Evolutionary conservation across 805 yeast genomes (phyloP).

Genomic region (Ogataea allantospora): DNA sequence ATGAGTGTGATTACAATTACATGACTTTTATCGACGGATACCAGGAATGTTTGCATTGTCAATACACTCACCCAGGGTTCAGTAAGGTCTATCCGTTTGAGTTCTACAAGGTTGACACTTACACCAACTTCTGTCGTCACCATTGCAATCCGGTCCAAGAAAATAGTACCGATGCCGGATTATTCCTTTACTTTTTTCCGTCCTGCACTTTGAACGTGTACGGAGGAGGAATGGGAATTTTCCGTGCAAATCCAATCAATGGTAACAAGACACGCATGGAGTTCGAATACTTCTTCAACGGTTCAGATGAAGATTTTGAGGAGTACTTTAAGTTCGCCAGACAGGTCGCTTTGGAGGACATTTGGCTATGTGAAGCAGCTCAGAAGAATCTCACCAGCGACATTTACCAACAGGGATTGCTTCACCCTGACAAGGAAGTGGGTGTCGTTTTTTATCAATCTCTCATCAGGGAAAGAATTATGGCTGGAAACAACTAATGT

Average conservation of each 20-base stretch:
- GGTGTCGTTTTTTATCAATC: slow-evolving; percentile 26
- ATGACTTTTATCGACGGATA: slow-evolving; percentile 29
- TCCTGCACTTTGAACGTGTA: slow-evolving; percentile 28
- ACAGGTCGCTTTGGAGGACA: slow-evolving; percentile 33
- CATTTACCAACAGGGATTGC: slow-evolving; percentile 26
- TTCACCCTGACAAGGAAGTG: slow-evolving; percentile 30
- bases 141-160: slow-evolving; percentile 22
- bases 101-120: slow-evolving; percentile 27
- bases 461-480: slow-evolving; percentile 20
- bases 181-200: slow-evolving; percentile 31
- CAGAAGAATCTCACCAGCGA: slow-evolving; percentile 28
- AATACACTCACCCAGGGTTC: slow-evolving; percentile 30
- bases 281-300: slow-evolving; percentile 32
- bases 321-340: slow-evolving; percentile 31
- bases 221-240: slow-evolving; percentile 33
- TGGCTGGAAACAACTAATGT: slow-evolving; percentile 7
- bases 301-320: slow-evolving; percentile 29
- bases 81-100: slow-evolving; percentile 28
- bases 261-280: slow-evolving; percentile 31
- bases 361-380: slow-evolving; percentile 31
- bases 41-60: slow-evolving; percentile 32
- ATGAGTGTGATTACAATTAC: slow-evolving; percentile 27
- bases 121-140: slow-evolving; percentile 30
- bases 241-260: slow-evolving; percentile 29
- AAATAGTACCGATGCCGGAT: slow-evolving; percentile 19